Base-by-base conservation (phyloP, 2,329 filamentous ascomycete species). In the Didymella segeticola region DNA sequence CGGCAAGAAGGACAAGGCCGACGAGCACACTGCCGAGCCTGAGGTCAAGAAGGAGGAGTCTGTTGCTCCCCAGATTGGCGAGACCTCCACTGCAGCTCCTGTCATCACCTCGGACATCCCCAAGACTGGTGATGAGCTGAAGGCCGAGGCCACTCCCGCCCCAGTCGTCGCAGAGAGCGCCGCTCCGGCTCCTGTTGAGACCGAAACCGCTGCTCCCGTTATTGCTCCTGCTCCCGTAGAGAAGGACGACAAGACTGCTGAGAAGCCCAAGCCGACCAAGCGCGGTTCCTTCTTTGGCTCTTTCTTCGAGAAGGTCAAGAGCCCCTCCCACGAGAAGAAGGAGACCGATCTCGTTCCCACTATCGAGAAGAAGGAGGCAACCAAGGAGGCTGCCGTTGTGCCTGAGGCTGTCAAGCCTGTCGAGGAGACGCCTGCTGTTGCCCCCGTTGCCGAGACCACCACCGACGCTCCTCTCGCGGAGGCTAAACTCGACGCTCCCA, bases 241-340 rank as follows among this genome's bases (percentile, higher is more conserved):
- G 53, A 68, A 67, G 55, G 77, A 79, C 42, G 67, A 62, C 19
- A 64, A 70, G 60, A 67, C 69, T 60, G 78, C 75, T 36, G 69
- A 71, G 57, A 75, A 75, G 66, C 74, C 82, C 64, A 92, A 91
- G 86, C 75, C 76, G 41, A 82, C 85, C 77, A 96, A 96, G 89
- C 90, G 91, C 76, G 86, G 87, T 77, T 95, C 90, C 63, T 88
- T 93, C 69, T 96, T 96, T 78, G 86, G 86, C 67, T 87, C 86
- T 70, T 86, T 90, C 73, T 84, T 83, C 77, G 89, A 91, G 65
- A 77, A 77, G 72, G 70, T 81, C 51, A 78, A 77, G 71, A 79
- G 76, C 71, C 79, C 79, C 10, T 75, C 73, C 29, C 72, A 71
- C 57, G 79, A 82, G 84, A 93, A 93, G 83, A 87, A 89, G 75